These are phyloP conservation scores for Mortierella sp. DNA, from an alignment of 371 early-diverging fungal species.

Conservation along the genomic window DNA sequence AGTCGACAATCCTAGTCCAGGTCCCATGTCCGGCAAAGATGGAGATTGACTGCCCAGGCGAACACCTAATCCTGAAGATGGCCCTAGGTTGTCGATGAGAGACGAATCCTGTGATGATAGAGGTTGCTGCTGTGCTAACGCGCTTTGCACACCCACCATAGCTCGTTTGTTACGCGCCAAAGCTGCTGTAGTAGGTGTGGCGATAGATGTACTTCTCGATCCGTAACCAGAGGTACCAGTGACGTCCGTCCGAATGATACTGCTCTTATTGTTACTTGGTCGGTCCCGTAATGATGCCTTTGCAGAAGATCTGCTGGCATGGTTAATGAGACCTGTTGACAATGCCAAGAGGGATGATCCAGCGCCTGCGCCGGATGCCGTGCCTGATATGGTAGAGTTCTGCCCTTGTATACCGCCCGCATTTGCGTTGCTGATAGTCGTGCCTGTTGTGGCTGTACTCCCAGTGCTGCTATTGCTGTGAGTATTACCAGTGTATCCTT, in stretches of 20 bases:
- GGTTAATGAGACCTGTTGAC: constrained; percentile 8
- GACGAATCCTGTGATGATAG: background rate
- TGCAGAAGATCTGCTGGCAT: constrained; percentile 24
- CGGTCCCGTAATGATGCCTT: constrained; percentile 21
- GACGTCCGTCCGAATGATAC: constrained; percentile 29
- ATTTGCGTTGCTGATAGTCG: background rate
- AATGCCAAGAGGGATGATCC: background rate
- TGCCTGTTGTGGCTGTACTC: background rate
- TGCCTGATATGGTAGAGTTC: background rate
- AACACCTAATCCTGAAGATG: constrained; percentile 13
- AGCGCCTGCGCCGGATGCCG: background rate
- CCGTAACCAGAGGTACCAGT: background rate
- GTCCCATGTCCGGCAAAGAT: too few species aligned
- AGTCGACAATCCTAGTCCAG: too few species aligned
- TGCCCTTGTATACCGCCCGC: background rate
- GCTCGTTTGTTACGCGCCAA: constrained; percentile 19
- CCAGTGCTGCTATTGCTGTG: background rate
- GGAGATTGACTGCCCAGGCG: constrained; percentile 2
- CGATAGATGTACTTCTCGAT: constrained; percentile 13
- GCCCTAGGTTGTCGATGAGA: background rate
- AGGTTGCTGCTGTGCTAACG: background rate
- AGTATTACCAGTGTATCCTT: background rate
- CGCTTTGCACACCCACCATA: background rate
- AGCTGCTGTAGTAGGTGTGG: constrained; percentile 33
- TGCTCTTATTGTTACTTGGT: constrained; percentile 12